These are phyloP conservation scores for Dentipellis sp. DNA, from an alignment of 768 basidiomycete species.

Conservation along the genomic window DNA sequence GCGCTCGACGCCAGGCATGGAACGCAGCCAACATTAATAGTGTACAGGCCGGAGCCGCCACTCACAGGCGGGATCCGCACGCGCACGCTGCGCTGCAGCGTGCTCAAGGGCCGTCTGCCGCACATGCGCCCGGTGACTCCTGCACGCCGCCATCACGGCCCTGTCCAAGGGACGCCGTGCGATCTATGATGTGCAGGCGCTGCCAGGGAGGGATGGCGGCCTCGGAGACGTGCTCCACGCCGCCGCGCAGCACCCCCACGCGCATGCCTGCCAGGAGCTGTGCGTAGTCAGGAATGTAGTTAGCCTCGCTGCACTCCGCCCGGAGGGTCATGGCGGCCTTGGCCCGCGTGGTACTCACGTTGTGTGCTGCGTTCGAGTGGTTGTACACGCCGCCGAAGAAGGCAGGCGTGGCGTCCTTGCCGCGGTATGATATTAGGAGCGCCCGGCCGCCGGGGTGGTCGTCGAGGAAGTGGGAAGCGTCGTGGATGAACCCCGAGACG, in stretches of 20 bases:
- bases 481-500: conserved; percentile 83
- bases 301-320: neutral
- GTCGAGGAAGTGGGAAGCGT: conserved; percentile 62
- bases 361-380: conserved; percentile 79
- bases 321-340: neutral
- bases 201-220: neutral
- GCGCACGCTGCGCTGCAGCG: neutral
- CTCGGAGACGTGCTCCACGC: conserved; percentile 41
- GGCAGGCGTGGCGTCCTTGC: conserved; percentile 76
- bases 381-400: conserved; percentile 83
- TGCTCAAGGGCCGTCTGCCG: too few species aligned
- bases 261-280: conserved; percentile 70
- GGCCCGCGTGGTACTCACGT: conserved; percentile 29
- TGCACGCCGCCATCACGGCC: neutral
- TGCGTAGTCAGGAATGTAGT: neutral
- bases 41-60: too few species aligned
- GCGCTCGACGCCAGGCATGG: too few species aligned
- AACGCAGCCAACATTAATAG: too few species aligned
- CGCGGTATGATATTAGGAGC: conserved; percentile 49
- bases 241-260: conserved; percentile 58
- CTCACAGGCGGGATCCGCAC: neutral
- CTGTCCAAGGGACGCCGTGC: neutral
- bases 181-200: conserved; percentile 3
- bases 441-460: conserved; percentile 72
- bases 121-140: too few species aligned